Evolutionary conservation across 176 grass and related monocot species (phyloP).

Genomic region (Neostapfia colusana): DNA sequence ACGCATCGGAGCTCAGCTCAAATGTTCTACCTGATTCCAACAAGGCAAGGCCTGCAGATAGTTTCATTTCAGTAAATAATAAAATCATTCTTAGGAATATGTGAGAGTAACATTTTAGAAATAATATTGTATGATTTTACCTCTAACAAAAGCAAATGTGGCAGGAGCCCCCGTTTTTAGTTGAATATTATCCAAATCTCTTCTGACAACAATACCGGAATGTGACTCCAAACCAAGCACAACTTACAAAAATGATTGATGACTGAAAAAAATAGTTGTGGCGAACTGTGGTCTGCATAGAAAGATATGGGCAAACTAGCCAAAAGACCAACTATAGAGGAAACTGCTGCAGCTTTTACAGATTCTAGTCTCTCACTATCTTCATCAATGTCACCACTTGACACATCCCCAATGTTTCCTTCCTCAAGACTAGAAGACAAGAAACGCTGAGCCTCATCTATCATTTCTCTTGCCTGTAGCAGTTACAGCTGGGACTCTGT

Average conservation of each 20-base stretch:
- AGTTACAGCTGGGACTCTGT: conserved; percentile 76
- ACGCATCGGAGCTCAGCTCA: conserved; percentile 56
- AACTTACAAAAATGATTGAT: conserved; percentile 57
- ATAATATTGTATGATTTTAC: conserved; percentile 43
- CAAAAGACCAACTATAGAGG: conserved; percentile 60
- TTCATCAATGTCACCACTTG: conserved; percentile 47
- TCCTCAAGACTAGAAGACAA: conserved; percentile 55
- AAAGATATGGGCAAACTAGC: conserved; percentile 80
- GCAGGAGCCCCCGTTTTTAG: conserved; percentile 70
- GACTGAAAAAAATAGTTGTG: conserved; percentile 59
- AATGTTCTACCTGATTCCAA: conserved; percentile 49
- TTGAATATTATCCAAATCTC: conserved; percentile 78
- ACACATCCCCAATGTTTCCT: conserved; percentile 34
- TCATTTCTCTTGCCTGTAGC: conserved; percentile 71
- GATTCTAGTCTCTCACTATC: conserved; percentile 77
- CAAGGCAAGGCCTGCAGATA: conserved; percentile 68
- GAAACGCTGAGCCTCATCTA: conserved; percentile 68
- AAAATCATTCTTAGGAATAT: conserved; percentile 6
- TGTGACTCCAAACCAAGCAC: conserved; percentile 77
- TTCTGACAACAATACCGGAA: conserved; percentile 80
- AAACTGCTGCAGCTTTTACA: conserved; percentile 68
- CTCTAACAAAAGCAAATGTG: conserved; percentile 76
- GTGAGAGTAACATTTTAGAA: conserved; percentile 26
- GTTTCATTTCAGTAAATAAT: conserved; percentile 31
- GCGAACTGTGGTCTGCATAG: conserved; percentile 55